These are phyloP conservation scores for Russula dissimulans DNA, from an alignment of 768 basidiomycete species.

Conservation along the genomic window DNA sequence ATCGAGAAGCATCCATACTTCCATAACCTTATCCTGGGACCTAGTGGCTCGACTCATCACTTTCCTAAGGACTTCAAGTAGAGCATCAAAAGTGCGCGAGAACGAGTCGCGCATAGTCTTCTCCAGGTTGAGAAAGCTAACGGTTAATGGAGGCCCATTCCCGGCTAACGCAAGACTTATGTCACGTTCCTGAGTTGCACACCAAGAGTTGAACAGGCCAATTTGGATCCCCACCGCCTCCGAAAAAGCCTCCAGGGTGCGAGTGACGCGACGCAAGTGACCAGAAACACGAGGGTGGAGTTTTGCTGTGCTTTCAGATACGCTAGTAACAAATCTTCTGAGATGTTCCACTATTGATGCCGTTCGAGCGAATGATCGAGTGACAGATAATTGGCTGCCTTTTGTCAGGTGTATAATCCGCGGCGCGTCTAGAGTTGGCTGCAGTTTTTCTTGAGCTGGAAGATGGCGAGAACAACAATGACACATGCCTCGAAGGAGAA, in stretches of 20 bases:
- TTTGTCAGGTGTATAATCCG: slow-evolving; percentile 60
- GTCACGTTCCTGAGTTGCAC: slow-evolving; percentile 54
- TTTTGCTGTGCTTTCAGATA: slow-evolving; percentile 31
- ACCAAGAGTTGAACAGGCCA: slow-evolving; percentile 56
- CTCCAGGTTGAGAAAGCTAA: slow-evolving; percentile 61
- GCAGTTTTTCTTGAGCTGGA: not conserved
- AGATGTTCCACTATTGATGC: slow-evolving; percentile 57
- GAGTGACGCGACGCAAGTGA: slow-evolving; percentile 28
- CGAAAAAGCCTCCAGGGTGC: slow-evolving; percentile 74
- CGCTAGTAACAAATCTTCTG: slow-evolving; percentile 46
- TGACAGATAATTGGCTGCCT: slow-evolving; percentile 54
- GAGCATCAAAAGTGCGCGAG: slow-evolving; percentile 45
- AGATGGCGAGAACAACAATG: slow-evolving; percentile 8
- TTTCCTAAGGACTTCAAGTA: slow-evolving; percentile 40
- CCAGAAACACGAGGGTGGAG: slow-evolving; percentile 17
- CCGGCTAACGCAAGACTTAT: slow-evolving; percentile 55
- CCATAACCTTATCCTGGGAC: slow-evolving; percentile 22
- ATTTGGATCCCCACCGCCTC: slow-evolving; percentile 62
- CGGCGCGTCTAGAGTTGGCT: slow-evolving; percentile 48
- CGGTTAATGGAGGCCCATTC: slow-evolving; percentile 34
- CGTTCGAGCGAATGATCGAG: slow-evolving; percentile 45
- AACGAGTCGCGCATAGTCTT: slow-evolving; percentile 50
- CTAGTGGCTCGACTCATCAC: slow-evolving; percentile 25
- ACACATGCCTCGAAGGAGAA: slow-evolving; percentile 27
- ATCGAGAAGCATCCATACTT: slow-evolving; percentile 35